Conservation (phyloP, 1,284 basidiomycete species). For the Leccinum pachyderme region DNA sequence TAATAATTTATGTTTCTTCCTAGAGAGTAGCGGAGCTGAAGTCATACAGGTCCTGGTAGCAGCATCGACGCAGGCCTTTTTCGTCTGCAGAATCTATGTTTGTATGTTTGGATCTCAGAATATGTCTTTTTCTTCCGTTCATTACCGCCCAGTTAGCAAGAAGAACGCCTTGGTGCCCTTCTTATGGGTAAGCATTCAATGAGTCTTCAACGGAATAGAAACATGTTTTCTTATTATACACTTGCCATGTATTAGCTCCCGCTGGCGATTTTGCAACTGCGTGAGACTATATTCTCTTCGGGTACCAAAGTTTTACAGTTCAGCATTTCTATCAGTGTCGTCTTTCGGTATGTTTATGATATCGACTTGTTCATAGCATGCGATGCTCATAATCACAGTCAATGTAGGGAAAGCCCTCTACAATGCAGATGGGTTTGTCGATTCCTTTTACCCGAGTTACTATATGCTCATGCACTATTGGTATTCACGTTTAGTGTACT, state of each 20-base stretch:
- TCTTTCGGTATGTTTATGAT: not conserved
- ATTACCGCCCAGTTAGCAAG: conserved; percentile 6
- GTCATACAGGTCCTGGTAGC: conserved; percentile 4
- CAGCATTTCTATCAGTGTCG: not conserved
- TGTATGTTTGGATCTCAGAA: not conserved
- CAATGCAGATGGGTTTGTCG: conserved; percentile 3
- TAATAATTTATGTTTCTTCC: not conserved
- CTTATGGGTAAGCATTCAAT: conserved; percentile 8
- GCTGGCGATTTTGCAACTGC: not conserved
- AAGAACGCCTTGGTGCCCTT: conserved; percentile 2
- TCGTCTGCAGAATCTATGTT: conserved; percentile 15
- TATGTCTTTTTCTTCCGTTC: not conserved
- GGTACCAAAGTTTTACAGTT: not conserved
- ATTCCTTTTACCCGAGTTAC: not conserved
- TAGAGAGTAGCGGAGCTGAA: not conserved
- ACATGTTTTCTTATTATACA: not conserved
- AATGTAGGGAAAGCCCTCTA: not conserved
- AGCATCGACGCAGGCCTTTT: conserved; percentile 13
- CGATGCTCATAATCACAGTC: not conserved
- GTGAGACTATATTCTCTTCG: conserved; percentile 3
- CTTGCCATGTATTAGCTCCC: conserved; percentile 1
- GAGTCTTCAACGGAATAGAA: no score
- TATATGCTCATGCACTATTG: not conserved
- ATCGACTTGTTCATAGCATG: no score
- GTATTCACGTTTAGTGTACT: not conserved